Evolutionary conservation across 345 rosid genomes (phyloP).

Genomic region (Rhizophora apiculata): DNA sequence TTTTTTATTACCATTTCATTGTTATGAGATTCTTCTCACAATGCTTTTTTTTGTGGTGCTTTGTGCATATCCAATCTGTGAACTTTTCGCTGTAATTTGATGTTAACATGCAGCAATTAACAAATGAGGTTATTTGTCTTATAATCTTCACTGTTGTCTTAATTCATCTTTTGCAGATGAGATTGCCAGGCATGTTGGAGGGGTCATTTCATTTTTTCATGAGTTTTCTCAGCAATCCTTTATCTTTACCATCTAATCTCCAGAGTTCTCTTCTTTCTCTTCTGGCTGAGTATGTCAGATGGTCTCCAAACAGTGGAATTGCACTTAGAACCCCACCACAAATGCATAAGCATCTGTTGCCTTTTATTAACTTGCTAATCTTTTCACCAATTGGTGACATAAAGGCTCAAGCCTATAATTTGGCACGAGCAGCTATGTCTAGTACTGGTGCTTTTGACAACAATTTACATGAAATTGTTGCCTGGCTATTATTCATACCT

Average conservation of each 20-base stretch:
- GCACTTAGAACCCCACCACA: constrained; percentile 48
- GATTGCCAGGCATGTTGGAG: constrained; percentile 60
- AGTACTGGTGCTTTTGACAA: constrained; percentile 92
- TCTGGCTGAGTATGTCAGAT: constrained; percentile 55
- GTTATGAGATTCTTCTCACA: not conserved
- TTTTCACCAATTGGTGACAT: constrained; percentile 51
- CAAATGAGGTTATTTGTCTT: not conserved
- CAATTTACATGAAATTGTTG: constrained; percentile 54
- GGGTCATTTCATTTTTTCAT: constrained; percentile 80
- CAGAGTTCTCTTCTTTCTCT: constrained; percentile 61
- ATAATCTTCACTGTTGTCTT: not conserved
- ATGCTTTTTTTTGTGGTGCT: not conserved
- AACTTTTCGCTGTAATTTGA: not conserved
- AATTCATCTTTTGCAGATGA: constrained; percentile 50
- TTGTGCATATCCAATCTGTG: not conserved
- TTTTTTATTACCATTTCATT: not conserved
- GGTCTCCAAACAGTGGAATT: constrained; percentile 44
- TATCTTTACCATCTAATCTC: constrained; percentile 49
- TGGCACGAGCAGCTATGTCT: constrained; percentile 70
- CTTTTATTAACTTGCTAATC: constrained; percentile 54
- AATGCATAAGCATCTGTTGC: constrained; percentile 75
- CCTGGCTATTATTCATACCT: constrained; percentile 80
- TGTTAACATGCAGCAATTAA: not conserved
- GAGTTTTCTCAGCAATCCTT: constrained; percentile 53
- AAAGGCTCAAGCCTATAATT: constrained; percentile 55